These are phyloP conservation scores for Priceomyces carsonii DNA, from an alignment of 805 yeast genomes.

Conservation along the genomic window DNA sequence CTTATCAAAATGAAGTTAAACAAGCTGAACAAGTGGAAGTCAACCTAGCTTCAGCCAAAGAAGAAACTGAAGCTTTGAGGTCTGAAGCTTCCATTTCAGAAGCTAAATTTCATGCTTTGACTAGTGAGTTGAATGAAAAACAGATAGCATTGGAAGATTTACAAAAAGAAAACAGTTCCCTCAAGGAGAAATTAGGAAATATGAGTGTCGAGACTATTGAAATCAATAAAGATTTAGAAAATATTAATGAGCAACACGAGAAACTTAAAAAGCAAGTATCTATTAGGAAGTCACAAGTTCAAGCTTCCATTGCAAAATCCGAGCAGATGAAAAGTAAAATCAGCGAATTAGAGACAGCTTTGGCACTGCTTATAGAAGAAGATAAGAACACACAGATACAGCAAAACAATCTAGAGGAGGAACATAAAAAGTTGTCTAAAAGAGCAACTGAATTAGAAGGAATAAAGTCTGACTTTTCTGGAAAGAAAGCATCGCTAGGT, in stretches of 20 bases:
- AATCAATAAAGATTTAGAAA: conserved; percentile 55
- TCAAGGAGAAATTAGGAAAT: conserved; percentile 68
- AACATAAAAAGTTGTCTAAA: conserved; percentile 10
- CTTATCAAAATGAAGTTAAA: conserved; percentile 77
- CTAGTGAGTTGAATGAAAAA: conserved; percentile 60
- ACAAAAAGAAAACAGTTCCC: conserved; percentile 63
- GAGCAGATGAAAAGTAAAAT: conserved; percentile 36
- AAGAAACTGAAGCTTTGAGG: conserved; percentile 67
- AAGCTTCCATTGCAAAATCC: conserved; percentile 54
- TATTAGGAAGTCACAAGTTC: conserved; percentile 70
- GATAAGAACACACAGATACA: conserved; percentile 18
- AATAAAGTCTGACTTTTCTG: conserved; percentile 2
- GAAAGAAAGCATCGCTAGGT: conserved; percentile 10
- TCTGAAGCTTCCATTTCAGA: conserved; percentile 76
- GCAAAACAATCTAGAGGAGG: conserved; percentile 13
- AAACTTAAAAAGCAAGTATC: conserved; percentile 64
- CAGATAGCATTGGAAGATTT: conserved; percentile 62
- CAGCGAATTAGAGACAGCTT: conserved; percentile 23
- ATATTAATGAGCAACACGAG: conserved; percentile 52
- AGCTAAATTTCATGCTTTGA: conserved; percentile 72
- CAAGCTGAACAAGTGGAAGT: conserved; percentile 74
- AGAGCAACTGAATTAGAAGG: background rate
- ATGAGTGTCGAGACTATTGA: conserved; percentile 68
- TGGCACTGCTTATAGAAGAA: conserved; percentile 24
- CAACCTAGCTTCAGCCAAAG: conserved; percentile 55